phyloP scores from a whole-genome alignment of 2,329 filamentous ascomycete species.

The Fusarium palustre region DNA sequence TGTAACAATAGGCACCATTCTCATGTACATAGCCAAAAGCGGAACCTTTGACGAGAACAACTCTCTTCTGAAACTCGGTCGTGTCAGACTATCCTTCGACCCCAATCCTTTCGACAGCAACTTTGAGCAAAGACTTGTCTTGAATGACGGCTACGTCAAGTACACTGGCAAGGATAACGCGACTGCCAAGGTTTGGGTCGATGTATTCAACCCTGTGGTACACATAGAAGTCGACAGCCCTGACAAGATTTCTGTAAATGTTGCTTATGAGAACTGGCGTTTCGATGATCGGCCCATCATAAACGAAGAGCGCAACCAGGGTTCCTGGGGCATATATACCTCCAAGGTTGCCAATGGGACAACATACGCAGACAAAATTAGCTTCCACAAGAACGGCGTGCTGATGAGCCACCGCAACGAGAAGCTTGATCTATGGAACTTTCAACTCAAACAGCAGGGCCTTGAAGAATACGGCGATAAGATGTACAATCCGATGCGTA shows the following conservation, averaged over 20 bases:
- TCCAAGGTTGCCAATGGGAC: slow-evolving; percentile 18
- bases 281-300: neutral
- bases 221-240: slow-evolving; percentile 11
- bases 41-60: slow-evolving; percentile 21
- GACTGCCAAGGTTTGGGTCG: slow-evolving; percentile 11
- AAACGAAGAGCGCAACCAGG: slow-evolving; percentile 10
- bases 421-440: slow-evolving; percentile 7
- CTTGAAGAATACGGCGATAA: neutral
- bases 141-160: neutral
- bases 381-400: slow-evolving; percentile 3
- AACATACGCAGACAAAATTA: slow-evolving; percentile 12
- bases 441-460: slow-evolving; percentile 2
- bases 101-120: neutral
- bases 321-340: slow-evolving; percentile 13
- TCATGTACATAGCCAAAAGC: slow-evolving; percentile 16
- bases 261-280: slow-evolving; percentile 10
- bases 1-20: neutral
- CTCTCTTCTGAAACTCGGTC: slow-evolving; percentile 14
- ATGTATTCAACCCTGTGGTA: slow-evolving; percentile 5
- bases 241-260: neutral
- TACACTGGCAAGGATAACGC: neutral
- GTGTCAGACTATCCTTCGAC: slow-evolving; percentile 6
- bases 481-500: slow-evolving; percentile 16
- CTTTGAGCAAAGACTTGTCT: slow-evolving; percentile 3
- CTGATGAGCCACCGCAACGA: slow-evolving; percentile 11